Evolutionary conservation across 2,329 filamentous ascomycete genomes (phyloP).

Genomic region (Bipolaris bicolor): DNA sequence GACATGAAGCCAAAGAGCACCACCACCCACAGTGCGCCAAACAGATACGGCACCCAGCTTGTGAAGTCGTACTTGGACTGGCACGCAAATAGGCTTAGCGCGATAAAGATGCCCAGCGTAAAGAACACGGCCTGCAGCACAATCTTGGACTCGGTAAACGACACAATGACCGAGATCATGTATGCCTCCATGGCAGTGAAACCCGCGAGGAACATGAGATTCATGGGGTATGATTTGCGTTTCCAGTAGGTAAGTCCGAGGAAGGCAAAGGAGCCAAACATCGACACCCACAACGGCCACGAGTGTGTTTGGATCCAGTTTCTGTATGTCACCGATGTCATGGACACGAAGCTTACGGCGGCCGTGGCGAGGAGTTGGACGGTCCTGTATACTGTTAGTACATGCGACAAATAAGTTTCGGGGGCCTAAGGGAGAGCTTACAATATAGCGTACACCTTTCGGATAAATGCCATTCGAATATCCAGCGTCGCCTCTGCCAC

Average conservation of each 20-base stretch:
- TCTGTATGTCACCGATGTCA: slow-evolving; percentile 81
- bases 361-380: slow-evolving; percentile 88
- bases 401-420: not conserved
- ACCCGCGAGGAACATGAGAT: slow-evolving; percentile 86
- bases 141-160: slow-evolving; percentile 82
- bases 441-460: slow-evolving; percentile 97
- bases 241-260: slow-evolving; percentile 50
- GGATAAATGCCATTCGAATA: slow-evolving; percentile 94
- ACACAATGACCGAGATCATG: slow-evolving; percentile 88
- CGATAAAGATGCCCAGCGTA: slow-evolving; percentile 72
- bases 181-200: slow-evolving; percentile 96
- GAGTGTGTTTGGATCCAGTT: slow-evolving; percentile 83
- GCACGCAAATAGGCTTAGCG: slow-evolving; percentile 81
- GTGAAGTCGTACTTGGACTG: slow-evolving; percentile 99
- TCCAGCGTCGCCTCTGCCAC: slow-evolving; percentile 93
- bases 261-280: slow-evolving; percentile 54
- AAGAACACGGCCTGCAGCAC: slow-evolving; percentile 90
- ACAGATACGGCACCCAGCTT: slow-evolving; percentile 93
- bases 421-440: slow-evolving; percentile 46
- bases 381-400: slow-evolving; percentile 59
- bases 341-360: slow-evolving; percentile 79
- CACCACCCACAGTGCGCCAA: slow-evolving; percentile 86
- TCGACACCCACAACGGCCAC: slow-evolving; percentile 84
- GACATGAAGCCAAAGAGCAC: slow-evolving; percentile 93
- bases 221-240: slow-evolving; percentile 79